These are phyloP conservation scores for Danielia reshetovae DNA, from an alignment of 805 yeast species.

Conservation along the genomic window DNA sequence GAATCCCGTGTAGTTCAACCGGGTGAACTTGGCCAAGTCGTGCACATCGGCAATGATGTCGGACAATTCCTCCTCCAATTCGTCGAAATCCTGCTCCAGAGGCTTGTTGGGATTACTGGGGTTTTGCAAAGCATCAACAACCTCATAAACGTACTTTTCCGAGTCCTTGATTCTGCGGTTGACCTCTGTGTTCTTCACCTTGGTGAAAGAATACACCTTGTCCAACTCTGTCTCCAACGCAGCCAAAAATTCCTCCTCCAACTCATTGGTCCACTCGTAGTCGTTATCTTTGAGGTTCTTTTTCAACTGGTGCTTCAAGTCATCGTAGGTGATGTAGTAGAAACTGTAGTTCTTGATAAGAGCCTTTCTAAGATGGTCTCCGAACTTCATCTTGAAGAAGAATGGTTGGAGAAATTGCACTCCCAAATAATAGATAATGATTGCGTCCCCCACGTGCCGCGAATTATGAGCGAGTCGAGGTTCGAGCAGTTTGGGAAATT, in stretches of 20 bases:
- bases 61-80: slow-evolving; percentile 39
- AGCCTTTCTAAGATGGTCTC: slow-evolving; percentile 86
- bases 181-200: slow-evolving; percentile 82
- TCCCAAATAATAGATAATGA: too few relatives aligned
- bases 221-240: slow-evolving; percentile 80
- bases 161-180: slow-evolving; percentile 79
- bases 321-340: slow-evolving; percentile 90
- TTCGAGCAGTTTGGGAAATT: too few relatives aligned
- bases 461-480: not conserved
- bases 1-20: slow-evolving; percentile 94
- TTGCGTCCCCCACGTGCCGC: not conserved
- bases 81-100: slow-evolving; percentile 41
- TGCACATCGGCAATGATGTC: slow-evolving; percentile 97
- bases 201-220: slow-evolving; percentile 88
- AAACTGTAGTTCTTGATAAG: slow-evolving; percentile 86
- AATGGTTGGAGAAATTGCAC: not conserved
- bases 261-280: slow-evolving; percentile 64
- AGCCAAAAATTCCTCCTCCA: slow-evolving; percentile 79
- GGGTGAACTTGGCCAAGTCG: slow-evolving; percentile 89
- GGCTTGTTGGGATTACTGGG: slow-evolving; percentile 37
- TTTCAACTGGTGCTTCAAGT: slow-evolving; percentile 76
- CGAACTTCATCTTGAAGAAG: slow-evolving; percentile 72
- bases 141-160: slow-evolving; percentile 66
- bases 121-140: slow-evolving; percentile 47
- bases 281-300: slow-evolving; percentile 58